A percentile compares a stretch with the other conserved stretches of the same genome.
phyloP scores from a whole-genome alignment of 331 rosid genomes.

The Acacia concinna region DNA sequence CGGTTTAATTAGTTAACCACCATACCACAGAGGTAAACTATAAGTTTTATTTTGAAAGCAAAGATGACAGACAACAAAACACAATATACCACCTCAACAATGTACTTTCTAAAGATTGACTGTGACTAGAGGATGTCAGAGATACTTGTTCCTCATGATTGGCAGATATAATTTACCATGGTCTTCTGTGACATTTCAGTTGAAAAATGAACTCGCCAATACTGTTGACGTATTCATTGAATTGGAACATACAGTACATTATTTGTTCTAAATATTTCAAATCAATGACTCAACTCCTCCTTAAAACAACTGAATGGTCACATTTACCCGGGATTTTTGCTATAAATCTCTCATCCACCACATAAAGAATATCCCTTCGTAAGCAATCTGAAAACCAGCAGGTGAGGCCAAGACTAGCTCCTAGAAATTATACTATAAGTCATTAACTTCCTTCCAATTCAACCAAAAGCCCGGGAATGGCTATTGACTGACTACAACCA shows the following conservation, averaged over 20 bases:
- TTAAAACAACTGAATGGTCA: neutral
- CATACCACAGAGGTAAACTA: neutral
- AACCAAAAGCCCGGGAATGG: too few species aligned
- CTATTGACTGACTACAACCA: too few species aligned
- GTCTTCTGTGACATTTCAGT: neutral
- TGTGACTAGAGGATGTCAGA: neutral
- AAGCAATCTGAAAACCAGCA: too few species aligned
- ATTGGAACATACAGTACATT: neutral
- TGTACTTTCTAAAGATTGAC: neutral
- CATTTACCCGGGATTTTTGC: neutral
- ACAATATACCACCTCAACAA: neutral
- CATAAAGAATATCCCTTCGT: too few species aligned
- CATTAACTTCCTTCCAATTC: too few species aligned
- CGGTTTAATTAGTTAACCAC: neutral
- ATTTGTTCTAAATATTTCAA: neutral
- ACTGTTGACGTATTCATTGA: neutral
- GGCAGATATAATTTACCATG: neutral
- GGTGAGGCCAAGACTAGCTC: too few species aligned
- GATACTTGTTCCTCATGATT: neutral
- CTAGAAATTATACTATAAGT: too few species aligned
- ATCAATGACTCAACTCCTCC: neutral
- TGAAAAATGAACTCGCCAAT: neutral
- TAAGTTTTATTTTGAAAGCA: neutral
- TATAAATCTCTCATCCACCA: too few species aligned
- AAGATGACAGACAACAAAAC: neutral